These are phyloP conservation scores for Prinsepia uniflora DNA, from an alignment of 306 rosid species.

Conservation along the genomic window DNA sequence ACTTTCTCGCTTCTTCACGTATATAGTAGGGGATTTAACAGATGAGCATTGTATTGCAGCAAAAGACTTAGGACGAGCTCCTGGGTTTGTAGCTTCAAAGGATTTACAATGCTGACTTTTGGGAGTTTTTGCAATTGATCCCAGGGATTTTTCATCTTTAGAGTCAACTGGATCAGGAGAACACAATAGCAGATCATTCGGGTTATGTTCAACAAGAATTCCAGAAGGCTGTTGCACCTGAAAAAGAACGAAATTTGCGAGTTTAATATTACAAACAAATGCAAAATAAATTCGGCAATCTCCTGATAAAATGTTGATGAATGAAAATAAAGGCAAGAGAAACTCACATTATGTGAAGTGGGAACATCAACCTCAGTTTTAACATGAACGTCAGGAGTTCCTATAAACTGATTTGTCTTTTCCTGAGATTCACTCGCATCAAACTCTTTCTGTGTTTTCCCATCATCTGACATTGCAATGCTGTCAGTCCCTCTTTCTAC, in stretches of 20 bases:
- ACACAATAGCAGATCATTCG: slow-evolving; percentile 47
- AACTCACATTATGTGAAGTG: slow-evolving; percentile 45
- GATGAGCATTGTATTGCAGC: slow-evolving; percentile 36
- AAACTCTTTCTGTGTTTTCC: slow-evolving; percentile 26
- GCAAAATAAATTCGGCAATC: slow-evolving; percentile 2
- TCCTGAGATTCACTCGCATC: slow-evolving; percentile 38
- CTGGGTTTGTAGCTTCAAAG: slow-evolving; percentile 40
- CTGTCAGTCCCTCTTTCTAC: slow-evolving; percentile 29
- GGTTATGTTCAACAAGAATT: slow-evolving; percentile 56
- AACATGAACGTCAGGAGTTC: slow-evolving; percentile 25
- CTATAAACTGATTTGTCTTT: slow-evolving; percentile 28
- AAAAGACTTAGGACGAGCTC: slow-evolving; percentile 32
- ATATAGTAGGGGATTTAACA: slow-evolving; percentile 45
- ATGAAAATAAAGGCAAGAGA: slow-evolving; percentile 14
- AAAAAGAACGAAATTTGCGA: background rate
- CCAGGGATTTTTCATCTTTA: slow-evolving; percentile 35
- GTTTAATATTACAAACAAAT: background rate
- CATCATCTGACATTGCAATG: slow-evolving; percentile 25
- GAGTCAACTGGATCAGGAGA: slow-evolving; percentile 52
- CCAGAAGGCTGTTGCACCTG: slow-evolving; percentile 55
- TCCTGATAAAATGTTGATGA: background rate
- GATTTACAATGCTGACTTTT: slow-evolving; percentile 31
- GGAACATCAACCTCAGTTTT: slow-evolving; percentile 32
- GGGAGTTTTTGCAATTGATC: slow-evolving; percentile 41
- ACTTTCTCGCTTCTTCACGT: slow-evolving; percentile 43